Evolutionary conservation across 2,329 filamentous ascomycete species (phyloP).

Genomic region (Talaromyces sp.): DNA sequence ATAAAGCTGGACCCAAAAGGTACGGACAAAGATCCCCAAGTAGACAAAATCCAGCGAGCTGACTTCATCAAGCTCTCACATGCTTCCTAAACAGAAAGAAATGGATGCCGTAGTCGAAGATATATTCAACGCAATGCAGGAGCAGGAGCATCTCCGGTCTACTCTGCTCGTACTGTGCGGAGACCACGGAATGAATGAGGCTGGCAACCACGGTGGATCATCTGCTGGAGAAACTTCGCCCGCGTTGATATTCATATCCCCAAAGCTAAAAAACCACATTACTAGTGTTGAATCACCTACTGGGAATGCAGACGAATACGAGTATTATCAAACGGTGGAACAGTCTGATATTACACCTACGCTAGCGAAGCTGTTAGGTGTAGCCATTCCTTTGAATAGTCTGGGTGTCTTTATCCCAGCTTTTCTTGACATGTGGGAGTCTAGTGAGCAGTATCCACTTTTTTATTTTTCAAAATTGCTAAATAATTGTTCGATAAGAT

Average conservation of each 20-base stretch:
- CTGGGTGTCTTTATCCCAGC: conserved; percentile 78
- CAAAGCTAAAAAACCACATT: conserved; percentile 52
- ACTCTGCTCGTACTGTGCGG: conserved; percentile 83
- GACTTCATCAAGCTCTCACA: conserved; percentile 61
- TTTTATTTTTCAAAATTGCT: conserved; percentile 11
- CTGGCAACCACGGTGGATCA: conserved; percentile 92
- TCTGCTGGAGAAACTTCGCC: conserved; percentile 91
- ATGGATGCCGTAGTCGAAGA: conserved; percentile 79
- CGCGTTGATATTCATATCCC: conserved; percentile 84
- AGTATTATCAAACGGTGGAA: conserved; percentile 79
- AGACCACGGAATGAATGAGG: conserved; percentile 99
- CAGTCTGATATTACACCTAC: conserved; percentile 94
- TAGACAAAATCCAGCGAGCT: conserved; percentile 2
- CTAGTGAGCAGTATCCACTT: conserved; percentile 42
- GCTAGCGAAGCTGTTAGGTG: conserved; percentile 75
- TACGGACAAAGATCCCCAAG: conserved; percentile 26
- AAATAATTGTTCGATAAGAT: conserved; percentile 18
- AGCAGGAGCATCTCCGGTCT: conserved; percentile 63
- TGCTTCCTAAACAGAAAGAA: conserved; percentile 87
- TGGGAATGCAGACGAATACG: conserved; percentile 62
- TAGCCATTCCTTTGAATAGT: conserved; percentile 85
- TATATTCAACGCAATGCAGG: conserved; percentile 72
- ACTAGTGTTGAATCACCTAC: conserved; percentile 54
- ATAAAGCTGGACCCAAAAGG: conserved; percentile 87
- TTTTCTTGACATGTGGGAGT: conserved; percentile 71